A percentile compares a stretch with the other conserved stretches of the same genome.
phyloP scores from a whole-genome alignment of 257 asterid species.

The Prunella vulgaris region DNA sequence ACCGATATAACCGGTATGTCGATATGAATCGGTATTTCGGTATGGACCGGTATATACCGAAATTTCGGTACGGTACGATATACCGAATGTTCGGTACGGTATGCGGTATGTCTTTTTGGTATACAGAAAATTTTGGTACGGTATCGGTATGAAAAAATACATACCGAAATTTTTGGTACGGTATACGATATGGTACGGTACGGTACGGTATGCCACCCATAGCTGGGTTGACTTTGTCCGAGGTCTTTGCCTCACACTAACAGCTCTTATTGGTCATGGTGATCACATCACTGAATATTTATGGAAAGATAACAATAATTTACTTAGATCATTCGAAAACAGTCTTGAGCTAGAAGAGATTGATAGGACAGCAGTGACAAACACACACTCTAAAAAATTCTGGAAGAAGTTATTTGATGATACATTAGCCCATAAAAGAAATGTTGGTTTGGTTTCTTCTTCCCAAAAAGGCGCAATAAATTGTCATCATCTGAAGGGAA shows the following conservation, averaged over 20 bases:
- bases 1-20: too few species aligned
- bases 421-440: constrained; percentile 44
- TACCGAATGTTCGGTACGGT: too few species aligned
- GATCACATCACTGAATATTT: constrained; percentile 64
- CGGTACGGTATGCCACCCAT: too few species aligned
- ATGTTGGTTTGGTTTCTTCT: constrained; percentile 19
- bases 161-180: too few species aligned
- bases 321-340: constrained; percentile 30
- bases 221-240: constrained; percentile 82
- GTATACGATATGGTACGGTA: too few species aligned
- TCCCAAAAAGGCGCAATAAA: constrained; percentile 23
- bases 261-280: constrained; percentile 71
- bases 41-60: too few species aligned
- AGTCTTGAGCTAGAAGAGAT: constrained; percentile 27
- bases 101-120: too few species aligned
- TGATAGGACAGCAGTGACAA: constrained; percentile 22
- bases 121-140: too few species aligned
- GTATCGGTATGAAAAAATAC: too few species aligned
- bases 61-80: too few species aligned
- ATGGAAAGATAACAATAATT: constrained; percentile 45
- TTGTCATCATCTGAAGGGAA: constrained; percentile 25
- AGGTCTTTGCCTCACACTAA: constrained; percentile 74
- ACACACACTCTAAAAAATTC: constrained; percentile 38
- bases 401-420: constrained; percentile 71
- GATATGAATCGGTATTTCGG: too few species aligned